A percentile compares a stretch with the other conserved stretches of the same genome.
These are phyloP conservation scores for Boletus insuetus DNA, from an alignment of 768 basidiomycete genomes.

Conservation along the genomic window DNA sequence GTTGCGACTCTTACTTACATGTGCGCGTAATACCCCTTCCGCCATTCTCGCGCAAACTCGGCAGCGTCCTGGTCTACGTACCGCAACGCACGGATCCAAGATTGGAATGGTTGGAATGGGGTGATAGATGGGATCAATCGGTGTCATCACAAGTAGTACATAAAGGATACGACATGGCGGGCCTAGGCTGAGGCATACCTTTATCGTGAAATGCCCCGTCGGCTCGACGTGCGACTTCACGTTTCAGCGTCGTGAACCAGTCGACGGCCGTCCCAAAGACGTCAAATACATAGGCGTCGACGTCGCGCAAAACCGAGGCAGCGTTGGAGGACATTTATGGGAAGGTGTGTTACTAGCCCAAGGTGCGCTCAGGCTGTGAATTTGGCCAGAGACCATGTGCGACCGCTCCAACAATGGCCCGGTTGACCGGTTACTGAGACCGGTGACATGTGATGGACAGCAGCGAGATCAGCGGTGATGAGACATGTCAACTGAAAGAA, in stretches of 20 bases:
- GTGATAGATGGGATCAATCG: too few relatives aligned
- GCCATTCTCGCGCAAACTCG: constrained; percentile 57
- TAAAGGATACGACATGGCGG: too few relatives aligned
- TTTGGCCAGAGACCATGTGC: too few relatives aligned
- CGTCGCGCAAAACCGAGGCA: constrained; percentile 10
- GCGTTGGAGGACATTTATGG: constrained; percentile 1
- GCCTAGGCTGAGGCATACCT: constrained; percentile 11
- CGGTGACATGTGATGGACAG: too few relatives aligned
- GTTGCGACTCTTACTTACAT: constrained; percentile 12
- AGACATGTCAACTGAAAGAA: too few relatives aligned
- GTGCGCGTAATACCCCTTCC: constrained; percentile 42
- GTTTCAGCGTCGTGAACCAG: constrained; percentile 31
- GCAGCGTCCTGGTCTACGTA: constrained; percentile 18
- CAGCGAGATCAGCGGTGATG: too few relatives aligned
- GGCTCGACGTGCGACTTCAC: constrained; percentile 14
- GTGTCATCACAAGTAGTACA: too few relatives aligned
- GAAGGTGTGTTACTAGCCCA: too few relatives aligned
- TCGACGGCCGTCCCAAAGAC: constrained; percentile 53
- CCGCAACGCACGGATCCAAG: background rate
- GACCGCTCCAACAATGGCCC: too few relatives aligned
- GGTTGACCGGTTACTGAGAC: too few relatives aligned
- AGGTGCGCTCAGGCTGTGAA: too few relatives aligned
- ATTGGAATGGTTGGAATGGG: too few relatives aligned
- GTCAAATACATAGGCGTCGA: constrained; percentile 48
- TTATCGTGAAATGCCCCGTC: constrained; percentile 5